phyloP scores from a whole-genome alignment of 2,329 filamentous ascomycete genomes.

The Fusarium staphyleae region DNA sequence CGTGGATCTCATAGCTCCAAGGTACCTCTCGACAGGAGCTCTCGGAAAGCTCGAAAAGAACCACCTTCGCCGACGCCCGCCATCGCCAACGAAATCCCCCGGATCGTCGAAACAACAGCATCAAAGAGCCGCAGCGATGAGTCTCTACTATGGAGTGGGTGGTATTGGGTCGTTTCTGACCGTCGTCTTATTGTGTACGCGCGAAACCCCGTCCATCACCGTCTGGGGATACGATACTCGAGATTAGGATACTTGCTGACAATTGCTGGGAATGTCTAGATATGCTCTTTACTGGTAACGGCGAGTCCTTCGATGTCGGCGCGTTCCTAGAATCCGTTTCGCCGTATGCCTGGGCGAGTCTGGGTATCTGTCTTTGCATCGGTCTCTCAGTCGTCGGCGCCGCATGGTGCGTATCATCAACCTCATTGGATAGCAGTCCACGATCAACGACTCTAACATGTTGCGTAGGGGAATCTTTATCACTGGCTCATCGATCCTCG shows the following conservation, averaged over 20 bases:
- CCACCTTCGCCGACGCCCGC: conserved; percentile 29
- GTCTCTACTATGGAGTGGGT: conserved; percentile 74
- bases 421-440: neutral
- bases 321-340: conserved; percentile 93
- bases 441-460: conserved; percentile 28
- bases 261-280: conserved; percentile 62
- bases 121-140: conserved; percentile 61
- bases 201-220: conserved; percentile 16
- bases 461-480: conserved; percentile 92
- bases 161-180: conserved; percentile 71
- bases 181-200: conserved; percentile 81
- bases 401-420: conserved; percentile 75
- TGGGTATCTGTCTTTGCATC: conserved; percentile 94
- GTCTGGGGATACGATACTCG: conserved; percentile 13
- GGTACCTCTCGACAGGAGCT: conserved; percentile 42
- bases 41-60: conserved; percentile 39
- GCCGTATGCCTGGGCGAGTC: conserved; percentile 89
- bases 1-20: conserved; percentile 25
- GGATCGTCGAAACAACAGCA: conserved; percentile 34
- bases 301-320: conserved; percentile 96
- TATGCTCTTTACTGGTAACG: conserved; percentile 97
- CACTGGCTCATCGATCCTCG: conserved; percentile 95
- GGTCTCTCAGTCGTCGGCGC: conserved; percentile 95
- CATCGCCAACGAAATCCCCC: conserved; percentile 27
- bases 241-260: conserved; percentile 23